phyloP scores from a whole-genome alignment of 257 asterid species.

The Marsdenia floribunda region DNA sequence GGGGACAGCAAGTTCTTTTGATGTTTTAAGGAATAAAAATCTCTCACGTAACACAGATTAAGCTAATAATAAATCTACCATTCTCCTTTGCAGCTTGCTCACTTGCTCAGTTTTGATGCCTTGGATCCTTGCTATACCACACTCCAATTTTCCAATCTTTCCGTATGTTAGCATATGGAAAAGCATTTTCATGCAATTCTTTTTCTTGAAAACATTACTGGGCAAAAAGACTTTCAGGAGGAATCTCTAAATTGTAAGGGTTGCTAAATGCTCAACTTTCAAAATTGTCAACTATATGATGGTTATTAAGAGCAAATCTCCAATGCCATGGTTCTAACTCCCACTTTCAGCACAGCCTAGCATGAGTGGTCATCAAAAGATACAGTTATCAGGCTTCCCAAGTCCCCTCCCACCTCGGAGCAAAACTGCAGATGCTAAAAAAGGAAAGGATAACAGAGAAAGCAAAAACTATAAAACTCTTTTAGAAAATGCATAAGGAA shows the following conservation, averaged over 20 bases:
- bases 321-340: neutral
- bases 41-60: neutral
- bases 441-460: neutral
- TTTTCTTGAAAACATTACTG: neutral
- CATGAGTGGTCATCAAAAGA: neutral
- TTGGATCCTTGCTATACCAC: neutral
- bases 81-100: neutral
- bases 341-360: neutral
- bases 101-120: neutral
- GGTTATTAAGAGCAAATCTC: neutral
- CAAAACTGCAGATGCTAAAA: neutral
- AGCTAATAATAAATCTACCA: neutral
- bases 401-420: neutral
- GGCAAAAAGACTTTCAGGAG: neutral
- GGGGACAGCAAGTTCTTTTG: neutral
- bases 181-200: neutral
- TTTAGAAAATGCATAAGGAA: neutral
- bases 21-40: neutral
- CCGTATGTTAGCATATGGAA: neutral
- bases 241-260: neutral
- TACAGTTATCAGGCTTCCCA: neutral
- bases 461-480: neutral
- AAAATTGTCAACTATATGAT: neutral
- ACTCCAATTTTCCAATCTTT: neutral
- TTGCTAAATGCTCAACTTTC: neutral